Evolutionary conservation across 2,329 filamentous ascomycete genomes (phyloP), one percentile per base, ranked within the genome.

Genomic region (Pseudocercospora pini-densiflorae): DNA sequence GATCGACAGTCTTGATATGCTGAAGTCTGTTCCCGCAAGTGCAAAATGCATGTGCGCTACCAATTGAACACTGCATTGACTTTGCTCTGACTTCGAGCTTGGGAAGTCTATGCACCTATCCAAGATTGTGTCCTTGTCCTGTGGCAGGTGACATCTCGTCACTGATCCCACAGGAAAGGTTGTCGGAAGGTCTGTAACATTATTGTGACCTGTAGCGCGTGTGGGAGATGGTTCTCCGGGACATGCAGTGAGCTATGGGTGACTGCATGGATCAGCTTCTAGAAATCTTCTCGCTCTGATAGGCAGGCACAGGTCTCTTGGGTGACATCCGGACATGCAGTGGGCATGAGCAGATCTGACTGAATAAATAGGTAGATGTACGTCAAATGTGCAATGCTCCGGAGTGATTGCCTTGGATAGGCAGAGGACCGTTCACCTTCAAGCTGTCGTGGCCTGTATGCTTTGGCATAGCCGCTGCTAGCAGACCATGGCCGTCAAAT

Each of bases 221-320:
- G 24, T 27, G 21, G 14, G 14, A 29, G 53, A 31, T 55, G 53
- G 31, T 43, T 43, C 55, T 58, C 31, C 31, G 31, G 55, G 9
- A 19, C 19, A 43, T 43, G 55, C 55, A 24, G 27, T 43, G 33
- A 58, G 33, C 54, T 58, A 19, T 58, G 10, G 14, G 54, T 8
- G 27, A 58, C 23, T 10, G 54, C 54, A 23, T 14, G 54, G 54
- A 58, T 58, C 16, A 58, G 54, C 54, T 58, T 40, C 16, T 16
- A 58, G 55, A 43, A 58, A 19, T 12, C 54, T 33, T 19, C 29
- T 27, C 6, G 12, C 14, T n/a, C 40, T 43, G 40, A 43, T 33
- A 31, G 24, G 53, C 14, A 55, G 27, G 24, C 24, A 55, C 4
- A 31, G 51, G 3, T 12, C 3, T 55, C 51, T 55, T 24, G 10